A percentile compares a stretch with the other conserved stretches of the same genome.
Conservation (phyloP, 2,329 filamentous ascomycete species). For the Diaporthe destruens region DNA sequence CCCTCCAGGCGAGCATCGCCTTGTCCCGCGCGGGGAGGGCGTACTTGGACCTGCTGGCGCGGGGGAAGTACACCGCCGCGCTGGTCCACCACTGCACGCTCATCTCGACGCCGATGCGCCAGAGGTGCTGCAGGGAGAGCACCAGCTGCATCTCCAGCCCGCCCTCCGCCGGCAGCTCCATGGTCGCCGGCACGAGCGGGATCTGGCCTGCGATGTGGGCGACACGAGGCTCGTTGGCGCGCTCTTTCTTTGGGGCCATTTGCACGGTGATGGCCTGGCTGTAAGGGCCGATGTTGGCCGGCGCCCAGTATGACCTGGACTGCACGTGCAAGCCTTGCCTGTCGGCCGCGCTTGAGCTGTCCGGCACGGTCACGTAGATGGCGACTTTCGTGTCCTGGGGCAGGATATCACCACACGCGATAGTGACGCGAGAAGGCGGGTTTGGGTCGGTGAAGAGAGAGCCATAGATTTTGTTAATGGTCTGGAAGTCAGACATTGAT, state of each 20-base stretch:
- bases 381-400: slow-evolving; percentile 71
- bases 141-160: slow-evolving; percentile 70
- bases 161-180: slow-evolving; percentile 66
- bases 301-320: slow-evolving; percentile 95
- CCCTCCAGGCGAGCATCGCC: slow-evolving; percentile 57
- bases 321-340: slow-evolving; percentile 86
- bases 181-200: slow-evolving; percentile 83
- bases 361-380: slow-evolving; percentile 64
- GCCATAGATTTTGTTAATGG: slow-evolving; percentile 82
- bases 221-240: slow-evolving; percentile 47
- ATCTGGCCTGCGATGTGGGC: slow-evolving; percentile 91
- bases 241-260: slow-evolving; percentile 42
- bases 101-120: slow-evolving; percentile 81
- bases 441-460: slow-evolving; percentile 81
- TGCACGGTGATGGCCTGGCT: slow-evolving; percentile 82
- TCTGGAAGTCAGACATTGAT: slow-evolving; percentile 82
- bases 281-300: slow-evolving; percentile 97
- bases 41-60: slow-evolving; percentile 42
- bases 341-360: slow-evolving; percentile 42
- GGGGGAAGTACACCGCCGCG: slow-evolving; percentile 79
- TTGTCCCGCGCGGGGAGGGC: slow-evolving; percentile 46
- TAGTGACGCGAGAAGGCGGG: slow-evolving; percentile 86
- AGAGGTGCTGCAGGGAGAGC: slow-evolving; percentile 89
- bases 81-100: slow-evolving; percentile 80
- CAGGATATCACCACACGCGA: slow-evolving; percentile 79